Evolutionary conservation across 345 rosid genomes (phyloP), one percentile per base, ranked within the genome.

Genomic region (Salix caprea): DNA sequence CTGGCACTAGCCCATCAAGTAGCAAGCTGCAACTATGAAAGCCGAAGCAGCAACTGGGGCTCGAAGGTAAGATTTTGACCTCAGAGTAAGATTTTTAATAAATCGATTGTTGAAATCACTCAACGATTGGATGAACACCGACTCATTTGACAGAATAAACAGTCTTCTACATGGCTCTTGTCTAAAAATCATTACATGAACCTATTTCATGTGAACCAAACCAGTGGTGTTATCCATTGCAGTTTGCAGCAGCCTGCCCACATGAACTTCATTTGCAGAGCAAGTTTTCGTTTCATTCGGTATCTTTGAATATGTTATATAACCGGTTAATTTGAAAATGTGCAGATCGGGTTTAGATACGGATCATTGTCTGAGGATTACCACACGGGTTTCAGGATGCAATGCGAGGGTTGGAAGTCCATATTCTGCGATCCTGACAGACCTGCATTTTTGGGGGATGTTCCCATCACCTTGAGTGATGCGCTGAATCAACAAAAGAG

Each of bases 361-460:
- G 97, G 97, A 0, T 88, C 97, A 1, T 66, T 94, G 58, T 91
- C 89, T 18, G 98, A 94, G 81, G 96, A 92, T 78, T 87, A 58
- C 62, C 87, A 76, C 79, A 91, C 98, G 11, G 90, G 93, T 0
- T 90, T 78, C 64, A 66, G 26, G 12, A 78, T 94, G 34, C 88
- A 89, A 0, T 86, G 97, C 77, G 90, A 89, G 71, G 96, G 94
- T 6, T 94, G 97, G 98, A 87, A 70, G 67, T 75, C 94, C 5
- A 8, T 82, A 2, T 90, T 89, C 56, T 91, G 96, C 79, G 67
- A 79, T 65, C 97, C 97, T 0, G 71, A 80, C 2, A 87, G 89
- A 76, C 74, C 86, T 0, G 93, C 96, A 16, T 94, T 92, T 77
- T 48, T 80, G 0, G 98, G 93, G 30, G 90, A 90, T 48, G 82